Base-by-base conservation (phyloP, 495 filamentous ascomycete genomes). In the Tricharina praecox region DNA sequence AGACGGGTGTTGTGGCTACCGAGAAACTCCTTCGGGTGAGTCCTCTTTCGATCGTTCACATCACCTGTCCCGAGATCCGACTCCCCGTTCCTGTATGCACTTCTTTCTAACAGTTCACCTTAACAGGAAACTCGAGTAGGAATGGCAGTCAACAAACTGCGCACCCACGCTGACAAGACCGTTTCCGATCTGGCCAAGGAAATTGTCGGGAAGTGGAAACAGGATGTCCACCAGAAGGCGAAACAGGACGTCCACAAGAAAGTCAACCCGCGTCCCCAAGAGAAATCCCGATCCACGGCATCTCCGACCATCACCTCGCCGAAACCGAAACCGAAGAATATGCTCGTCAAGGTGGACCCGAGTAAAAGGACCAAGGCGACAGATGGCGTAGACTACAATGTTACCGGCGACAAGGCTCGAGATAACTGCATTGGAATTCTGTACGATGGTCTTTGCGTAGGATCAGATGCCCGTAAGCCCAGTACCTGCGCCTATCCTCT, bases 111-210 rank as follows among this genome's bases (percentile, higher is more conserved):
- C n/a, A n/a, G n/a, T n/a, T n/a, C n/a, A n/a, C n/a, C n/a, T n/a
- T n/a, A n/a, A n/a, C 64, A 86, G 65, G 77, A 79, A n/a, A 96
- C 88, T 18, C 85, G 80, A 52, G 85, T 93, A 39, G 90, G 90
- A 51, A 78, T 93, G 54, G 72, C 82, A 2, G 81, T 96, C 51
- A 86, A 88, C 63, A 83, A 80, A 57, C 72, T 85, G 48, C 79
- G 86, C 57, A 67, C 71, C 24, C 76, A 87, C 68, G 66, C 75
- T 42, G 73, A 87, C 54, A 77, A 78, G 47, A 76, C 81, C n/a
- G 77, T 95, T 35, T 77, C 77, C 4, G 70, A 71, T 4, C 67
- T 82, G 35, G 79, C 87, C 2, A 68, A 67, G 48, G 82, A 90
- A 51, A 83, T 96, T 43, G 84, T 97, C 16, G 69, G 69, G 33